Conservation (phyloP, 2,329 filamentous ascomycete species). For the Didymella pinodella region DNA sequence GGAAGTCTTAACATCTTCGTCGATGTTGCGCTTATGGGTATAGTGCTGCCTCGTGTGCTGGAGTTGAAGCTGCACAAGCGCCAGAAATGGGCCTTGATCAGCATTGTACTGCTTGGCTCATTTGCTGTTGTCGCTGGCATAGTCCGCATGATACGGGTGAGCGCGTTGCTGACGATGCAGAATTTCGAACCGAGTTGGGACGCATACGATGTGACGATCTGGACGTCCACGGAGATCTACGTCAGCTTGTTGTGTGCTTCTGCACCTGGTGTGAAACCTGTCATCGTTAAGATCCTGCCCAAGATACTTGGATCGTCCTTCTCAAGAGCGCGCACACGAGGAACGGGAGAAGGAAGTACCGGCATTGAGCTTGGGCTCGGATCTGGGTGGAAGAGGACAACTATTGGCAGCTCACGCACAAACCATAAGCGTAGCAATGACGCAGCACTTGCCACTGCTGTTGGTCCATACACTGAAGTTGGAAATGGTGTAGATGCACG, state of each 20-base stretch:
- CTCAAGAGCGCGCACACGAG: constrained; percentile 17
- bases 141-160: constrained; percentile 30
- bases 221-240: constrained; percentile 35
- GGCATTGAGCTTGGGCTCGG: constrained; percentile 20
- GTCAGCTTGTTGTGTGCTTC: constrained; percentile 33
- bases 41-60: constrained; percentile 31
- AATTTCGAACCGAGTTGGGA: constrained; percentile 35
- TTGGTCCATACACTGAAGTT: constrained; percentile 24
- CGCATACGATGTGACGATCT: constrained; percentile 35
- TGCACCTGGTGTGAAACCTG: constrained; percentile 32
- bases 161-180: constrained; percentile 16
- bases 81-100: constrained; percentile 26
- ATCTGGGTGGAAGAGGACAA: constrained; percentile 22
- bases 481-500: constrained; percentile 20
- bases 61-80: constrained; percentile 28
- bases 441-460: constrained; percentile 14
- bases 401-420: constrained; percentile 18
- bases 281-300: constrained; percentile 28
- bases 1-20: constrained; percentile 28
- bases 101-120: constrained; percentile 30
- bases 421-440: constrained; percentile 13
- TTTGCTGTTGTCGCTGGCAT: constrained; percentile 31
- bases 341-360: constrained; percentile 1
- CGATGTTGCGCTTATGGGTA: constrained; percentile 32
- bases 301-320: constrained; percentile 29